A percentile compares a stretch with the other conserved stretches of the same genome.
phyloP scores from a whole-genome alignment of 345 rosid species.

The Syzygium aqueum region DNA sequence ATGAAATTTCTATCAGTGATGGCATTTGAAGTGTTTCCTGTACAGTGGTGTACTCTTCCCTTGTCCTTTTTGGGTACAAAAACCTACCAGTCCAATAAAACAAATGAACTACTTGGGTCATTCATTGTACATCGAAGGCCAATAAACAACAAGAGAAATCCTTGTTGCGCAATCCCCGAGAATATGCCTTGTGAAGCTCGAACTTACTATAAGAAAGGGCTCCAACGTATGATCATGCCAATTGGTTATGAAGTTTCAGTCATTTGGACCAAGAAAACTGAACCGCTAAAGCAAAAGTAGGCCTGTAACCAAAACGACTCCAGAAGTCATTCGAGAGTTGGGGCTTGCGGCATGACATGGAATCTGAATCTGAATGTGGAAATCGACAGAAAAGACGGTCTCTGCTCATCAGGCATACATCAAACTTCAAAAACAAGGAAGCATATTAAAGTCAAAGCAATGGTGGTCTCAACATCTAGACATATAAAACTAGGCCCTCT shows the following conservation, averaged over 20 bases:
- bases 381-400: neutral
- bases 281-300: neutral
- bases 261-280: neutral
- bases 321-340: neutral
- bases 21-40: neutral
- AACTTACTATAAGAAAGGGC: neutral
- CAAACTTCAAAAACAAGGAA: neutral
- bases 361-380: neutral
- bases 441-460: neutral
- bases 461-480: neutral
- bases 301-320: neutral
- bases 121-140: neutral
- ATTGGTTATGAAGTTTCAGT: neutral
- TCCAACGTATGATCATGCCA: neutral
- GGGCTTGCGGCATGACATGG: neutral
- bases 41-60: neutral
- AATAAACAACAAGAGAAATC: neutral
- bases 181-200: neutral
- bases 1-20: neutral
- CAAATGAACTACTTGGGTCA: neutral
- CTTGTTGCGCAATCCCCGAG: neutral
- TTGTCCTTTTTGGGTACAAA: neutral
- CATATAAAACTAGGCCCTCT: neutral
- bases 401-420: neutral
- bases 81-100: neutral